phyloP scores from a whole-genome alignment of 495 filamentous ascomycete species.

The Aspergillus haitiensis region DNA sequence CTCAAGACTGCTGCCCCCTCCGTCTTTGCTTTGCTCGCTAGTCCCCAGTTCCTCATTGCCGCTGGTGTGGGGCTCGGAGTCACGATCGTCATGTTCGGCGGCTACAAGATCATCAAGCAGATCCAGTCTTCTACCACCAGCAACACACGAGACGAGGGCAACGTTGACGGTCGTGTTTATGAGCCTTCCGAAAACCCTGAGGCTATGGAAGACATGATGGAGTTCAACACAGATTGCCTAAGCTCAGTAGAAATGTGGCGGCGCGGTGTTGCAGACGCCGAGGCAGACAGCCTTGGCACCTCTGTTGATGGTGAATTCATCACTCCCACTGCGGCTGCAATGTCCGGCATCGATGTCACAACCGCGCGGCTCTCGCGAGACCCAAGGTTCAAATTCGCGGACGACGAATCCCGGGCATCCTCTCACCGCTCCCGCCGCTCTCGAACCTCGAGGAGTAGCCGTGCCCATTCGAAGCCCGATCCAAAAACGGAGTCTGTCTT shows the following conservation, averaged over 20 bases:
- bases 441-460: conserved; percentile 17
- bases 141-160: conserved; percentile 7
- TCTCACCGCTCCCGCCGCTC: conserved; percentile 46
- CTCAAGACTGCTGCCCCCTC: conserved; percentile 79
- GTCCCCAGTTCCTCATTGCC: conserved; percentile 90
- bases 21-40: conserved; percentile 81
- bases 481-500: conserved; percentile 26
- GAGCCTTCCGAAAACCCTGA: conserved; percentile 3
- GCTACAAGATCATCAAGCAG: conserved; percentile 94
- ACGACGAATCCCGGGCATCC: conserved; percentile 40
- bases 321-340: conserved; percentile 69
- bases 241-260: conserved; percentile 79
- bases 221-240: conserved; percentile 54
- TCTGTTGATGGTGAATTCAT: conserved; percentile 85
- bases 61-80: conserved; percentile 85
- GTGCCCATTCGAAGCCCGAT: conserved; percentile 24
- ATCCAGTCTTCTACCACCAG: conserved; percentile 48
- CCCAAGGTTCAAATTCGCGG: conserved; percentile 43
- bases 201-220: conserved; percentile 59
- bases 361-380: conserved; percentile 38
- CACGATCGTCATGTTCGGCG: conserved; percentile 90
- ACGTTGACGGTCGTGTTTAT: background rate
- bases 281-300: conserved; percentile 59
- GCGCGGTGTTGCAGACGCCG: conserved; percentile 74
- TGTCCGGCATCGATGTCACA: conserved; percentile 52